Base-by-base conservation (phyloP, 23 red algal genomes). In the Gracilaria caudata region DNA sequence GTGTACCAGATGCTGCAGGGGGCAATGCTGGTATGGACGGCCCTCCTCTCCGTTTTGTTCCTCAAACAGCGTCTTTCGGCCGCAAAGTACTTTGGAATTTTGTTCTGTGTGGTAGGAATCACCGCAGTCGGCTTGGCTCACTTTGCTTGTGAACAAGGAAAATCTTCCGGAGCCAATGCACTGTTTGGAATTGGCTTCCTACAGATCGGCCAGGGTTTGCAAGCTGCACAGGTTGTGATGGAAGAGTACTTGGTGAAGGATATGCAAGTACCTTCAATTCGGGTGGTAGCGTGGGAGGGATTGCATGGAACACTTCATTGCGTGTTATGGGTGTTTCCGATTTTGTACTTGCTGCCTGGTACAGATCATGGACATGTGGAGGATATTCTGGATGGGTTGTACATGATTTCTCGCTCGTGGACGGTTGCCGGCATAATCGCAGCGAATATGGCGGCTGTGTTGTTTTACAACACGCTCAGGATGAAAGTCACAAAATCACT, bases 171-270 rank as follows among this genome's bases (percentile, higher is more conserved):
- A n/a, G n/a, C n/a, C n/a, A n/a, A n/a, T n/a, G n/a, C n/a, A n/a
- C n/a, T 71, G 7, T 82, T 98, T 51, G 96, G 96, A 23, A 90
- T 98, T 47, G 23, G 73, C 0, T 39, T 98, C 9, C 93, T 98
- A 55, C 57, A 95, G 51, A 13, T 83, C 0, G 96, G 96, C 1
- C 96, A 98, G 91, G 86, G 88, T 16, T 25, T 92, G 55, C 94
- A 97, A 51, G 94, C 94, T 26, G 58, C 66, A 51, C 90, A 98
- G 63, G 81, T 92, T 5, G 96, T 98, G 41, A 56, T 92, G 32
- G 96, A 98, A 64, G 96, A 98, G 90, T 91, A 81, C 49, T 71
- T 98, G 66, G 83, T 94, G n/a, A 88, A 94, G 54, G 80, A 95
- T 49, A 24, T 98, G 86, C 70, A 57, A 32, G 88, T 98, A 88